These are phyloP conservation scores for Kluyveromyces aestuarii DNA, from an alignment of 805 yeast genomes.

Conservation along the genomic window DNA sequence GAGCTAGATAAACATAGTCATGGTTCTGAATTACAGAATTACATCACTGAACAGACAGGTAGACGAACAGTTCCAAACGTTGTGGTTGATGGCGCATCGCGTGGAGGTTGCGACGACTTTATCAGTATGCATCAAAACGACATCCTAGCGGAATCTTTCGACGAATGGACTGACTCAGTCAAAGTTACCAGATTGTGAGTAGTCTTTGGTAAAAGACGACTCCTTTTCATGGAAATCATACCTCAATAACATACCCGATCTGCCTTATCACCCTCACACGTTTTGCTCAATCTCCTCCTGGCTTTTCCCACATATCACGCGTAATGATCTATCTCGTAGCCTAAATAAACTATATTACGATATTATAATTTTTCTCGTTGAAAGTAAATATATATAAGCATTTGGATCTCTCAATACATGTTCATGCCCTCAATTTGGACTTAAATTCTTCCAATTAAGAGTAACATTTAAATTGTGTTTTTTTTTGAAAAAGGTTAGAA, in stretches of 20 bases:
- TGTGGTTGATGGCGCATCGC: conserved; percentile 58
- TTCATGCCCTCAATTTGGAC: background rate
- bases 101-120: conserved; percentile 89
- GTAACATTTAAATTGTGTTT: background rate
- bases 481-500: background rate
- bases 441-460: background rate
- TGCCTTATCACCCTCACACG: no score
- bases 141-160: conserved; percentile 41
- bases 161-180: conserved; percentile 21
- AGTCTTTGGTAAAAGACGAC: background rate
- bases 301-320: no score
- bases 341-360: no score
- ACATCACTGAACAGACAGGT: conserved; percentile 60
- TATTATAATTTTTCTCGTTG: no score
- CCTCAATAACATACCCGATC: background rate
- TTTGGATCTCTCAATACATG: no score
- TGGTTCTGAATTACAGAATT: conserved; percentile 67
- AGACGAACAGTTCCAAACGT: conserved; percentile 89
- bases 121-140: conserved; percentile 49
- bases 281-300: background rate
- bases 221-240: background rate
- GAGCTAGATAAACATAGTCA: conserved; percentile 76
- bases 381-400: no score
- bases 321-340: no score
- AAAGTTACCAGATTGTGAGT: background rate